phyloP scores from a whole-genome alignment of 306 rosid species.

The Mucuna pruriens region DNA sequence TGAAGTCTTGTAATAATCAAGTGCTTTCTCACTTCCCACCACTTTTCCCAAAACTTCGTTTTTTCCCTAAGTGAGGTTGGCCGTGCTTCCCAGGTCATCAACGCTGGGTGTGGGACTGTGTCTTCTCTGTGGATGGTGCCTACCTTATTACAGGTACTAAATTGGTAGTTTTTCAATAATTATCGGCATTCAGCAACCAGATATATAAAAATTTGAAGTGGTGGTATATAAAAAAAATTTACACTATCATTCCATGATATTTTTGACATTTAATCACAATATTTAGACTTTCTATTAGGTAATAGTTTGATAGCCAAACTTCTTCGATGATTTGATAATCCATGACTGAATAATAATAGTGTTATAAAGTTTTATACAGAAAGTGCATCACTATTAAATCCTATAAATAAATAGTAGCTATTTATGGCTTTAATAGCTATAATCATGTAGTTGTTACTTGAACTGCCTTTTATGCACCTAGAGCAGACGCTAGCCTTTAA shows the following conservation, averaged over 20 bases:
- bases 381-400: background rate
- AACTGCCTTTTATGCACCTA: background rate
- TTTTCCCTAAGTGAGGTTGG: slow-evolving; percentile 24
- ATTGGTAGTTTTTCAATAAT: slow-evolving; percentile 26
- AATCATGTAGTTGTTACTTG: background rate
- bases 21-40: slow-evolving; percentile 8
- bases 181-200: background rate
- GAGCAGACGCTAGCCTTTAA: background rate
- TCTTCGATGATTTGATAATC: background rate
- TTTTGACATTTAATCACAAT: background rate
- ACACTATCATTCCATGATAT: background rate
- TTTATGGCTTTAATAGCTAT: background rate
- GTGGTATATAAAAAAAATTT: background rate
- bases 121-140: slow-evolving; percentile 98
- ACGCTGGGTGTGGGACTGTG: slow-evolving; percentile 99
- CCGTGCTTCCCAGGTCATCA: slow-evolving; percentile 72
- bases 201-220: background rate
- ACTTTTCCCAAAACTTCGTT: slow-evolving; percentile 24
- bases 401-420: background rate
- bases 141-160: slow-evolving; percentile 90
- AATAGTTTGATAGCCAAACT: slow-evolving; percentile 1
- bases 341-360: background rate
- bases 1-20: slow-evolving; percentile 28
- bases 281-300: background rate
- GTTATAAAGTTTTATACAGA: background rate